Percentiles rank a stretch among this genome's conserved stretches.
phyloP scores from a whole-genome alignment of 805 yeast species.

The Yarrowia bubula region DNA sequence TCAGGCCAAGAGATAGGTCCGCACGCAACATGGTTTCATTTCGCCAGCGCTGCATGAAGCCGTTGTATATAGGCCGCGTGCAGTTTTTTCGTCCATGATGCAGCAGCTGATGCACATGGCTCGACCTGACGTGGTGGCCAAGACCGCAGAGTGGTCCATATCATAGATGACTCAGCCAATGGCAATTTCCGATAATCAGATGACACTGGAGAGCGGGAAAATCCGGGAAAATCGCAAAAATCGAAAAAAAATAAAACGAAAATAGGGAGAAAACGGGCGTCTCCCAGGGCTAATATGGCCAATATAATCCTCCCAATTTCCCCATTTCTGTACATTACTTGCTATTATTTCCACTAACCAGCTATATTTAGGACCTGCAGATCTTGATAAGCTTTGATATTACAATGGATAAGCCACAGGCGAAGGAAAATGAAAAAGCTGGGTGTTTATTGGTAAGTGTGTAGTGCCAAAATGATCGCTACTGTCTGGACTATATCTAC shows the following conservation, averaged over 20 bases:
- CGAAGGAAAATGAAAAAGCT: background rate
- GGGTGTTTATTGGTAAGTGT: background rate
- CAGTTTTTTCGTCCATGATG: background rate
- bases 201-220: background rate
- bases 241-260: too few species aligned
- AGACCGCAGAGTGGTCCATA: too few species aligned
- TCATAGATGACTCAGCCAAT: background rate
- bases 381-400: background rate
- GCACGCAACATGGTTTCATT: constrained; percentile 5
- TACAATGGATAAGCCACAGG: constrained; percentile 1
- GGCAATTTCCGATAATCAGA: background rate
- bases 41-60: background rate
- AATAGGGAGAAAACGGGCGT: too few species aligned
- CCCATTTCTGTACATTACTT: background rate
- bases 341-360: too few species aligned
- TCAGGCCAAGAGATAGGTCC: too few species aligned
- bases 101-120: too few species aligned
- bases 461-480: too few species aligned
- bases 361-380: constrained; percentile 15
- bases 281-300: too few species aligned
- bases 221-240: too few species aligned
- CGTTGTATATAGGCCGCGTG: background rate
- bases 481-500: too few species aligned
- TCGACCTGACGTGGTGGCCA: too few species aligned
- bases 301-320: background rate